Evolutionary conservation across 169 alveolate genomes (phyloP), one percentile per base, ranked within the genome.

Genomic region (Cardiosporidium cionae): DNA sequence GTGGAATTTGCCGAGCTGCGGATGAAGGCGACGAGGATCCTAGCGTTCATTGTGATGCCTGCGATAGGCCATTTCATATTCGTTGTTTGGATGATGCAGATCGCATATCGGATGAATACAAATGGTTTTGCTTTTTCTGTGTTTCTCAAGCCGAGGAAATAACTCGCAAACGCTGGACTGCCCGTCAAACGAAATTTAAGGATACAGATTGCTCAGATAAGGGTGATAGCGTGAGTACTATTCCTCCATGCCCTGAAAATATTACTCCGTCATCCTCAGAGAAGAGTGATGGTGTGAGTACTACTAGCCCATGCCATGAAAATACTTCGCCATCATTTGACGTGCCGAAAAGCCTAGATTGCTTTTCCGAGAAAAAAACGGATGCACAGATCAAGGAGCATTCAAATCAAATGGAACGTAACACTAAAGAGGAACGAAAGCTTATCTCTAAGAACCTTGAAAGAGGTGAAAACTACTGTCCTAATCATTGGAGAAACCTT

Each of bases 51-150:
- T 86, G 91, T 71, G 91, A 86, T 63, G 91, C 89, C 0, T 86
- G 91, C 68, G 91, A 86, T 44, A 74, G 91, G 22, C 81, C 86
- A 34, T 86, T 84, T 72, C 91, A 86, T 65, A 76, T 80, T 25
- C 65, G 72, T 29, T 86, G 91, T 65, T 64, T 84, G 7, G 44
- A 72, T 33, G 62, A 66, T 28, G 32, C 52, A 3, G 69, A 25
- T 16, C 34, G 35, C 22, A 52, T 52, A 9, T 23, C 54, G 69
- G 52, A 70, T 54, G 70, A 36, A 22, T 70, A 54, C 58, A 32
- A 35, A 31, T 70, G 76, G 76, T 70, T 35, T 63, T 70, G 76
- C 69, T 65, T 62, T 5, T 25, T 53, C 7, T 70, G 76, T 22
- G 32, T 53, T 23, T 52, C 54, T 32, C 76, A 35, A 22, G 58